Percentiles rank a stretch among this genome's conserved stretches.
These are phyloP conservation scores for Fraxinus floribunda DNA, from an alignment of 305 asterid species.

Conservation along the genomic window DNA sequence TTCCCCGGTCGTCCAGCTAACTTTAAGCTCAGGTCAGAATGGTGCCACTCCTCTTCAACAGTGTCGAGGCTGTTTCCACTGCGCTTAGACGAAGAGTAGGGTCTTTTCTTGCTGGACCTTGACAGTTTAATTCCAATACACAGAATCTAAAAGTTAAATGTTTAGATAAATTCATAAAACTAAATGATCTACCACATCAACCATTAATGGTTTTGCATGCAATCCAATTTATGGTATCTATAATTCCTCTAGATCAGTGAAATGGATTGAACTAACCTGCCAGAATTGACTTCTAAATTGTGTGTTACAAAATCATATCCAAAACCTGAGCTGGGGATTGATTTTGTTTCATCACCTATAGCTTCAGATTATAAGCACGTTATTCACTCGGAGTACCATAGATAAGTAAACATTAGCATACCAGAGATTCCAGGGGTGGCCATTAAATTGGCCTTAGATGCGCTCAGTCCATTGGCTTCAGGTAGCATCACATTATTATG, in stretches of 20 bases:
- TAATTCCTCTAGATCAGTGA: neutral
- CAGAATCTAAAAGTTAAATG: conserved; percentile 13
- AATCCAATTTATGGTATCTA: neutral
- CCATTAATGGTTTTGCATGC: neutral
- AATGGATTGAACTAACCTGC: conserved; percentile 47
- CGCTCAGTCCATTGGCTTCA: conserved; percentile 42
- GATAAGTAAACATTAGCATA: conserved; percentile 23
- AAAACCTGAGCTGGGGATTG: conserved; percentile 83
- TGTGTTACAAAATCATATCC: conserved; percentile 58
- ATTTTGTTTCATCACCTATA: conserved; percentile 59
- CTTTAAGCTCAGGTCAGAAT: conserved; percentile 54
- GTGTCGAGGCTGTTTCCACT: conserved; percentile 74
- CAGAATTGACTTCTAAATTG: conserved; percentile 60
- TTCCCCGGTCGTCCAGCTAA: conserved; percentile 45
- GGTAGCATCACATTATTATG: conserved; percentile 36
- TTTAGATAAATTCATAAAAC: neutral
- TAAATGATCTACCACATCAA: neutral
- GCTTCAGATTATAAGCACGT: conserved; percentile 21
- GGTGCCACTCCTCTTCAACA: conserved; percentile 78
- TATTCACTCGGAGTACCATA: conserved; percentile 15
- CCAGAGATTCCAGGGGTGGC: conserved; percentile 73
- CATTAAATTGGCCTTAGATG: conserved; percentile 43
- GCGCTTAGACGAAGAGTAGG: conserved; percentile 54
- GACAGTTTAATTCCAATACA: conserved; percentile 20
- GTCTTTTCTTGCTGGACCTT: conserved; percentile 72